Evolutionary conservation across 257 asterid genomes (phyloP).

Genomic region (Nicotiana sylvestris): DNA sequence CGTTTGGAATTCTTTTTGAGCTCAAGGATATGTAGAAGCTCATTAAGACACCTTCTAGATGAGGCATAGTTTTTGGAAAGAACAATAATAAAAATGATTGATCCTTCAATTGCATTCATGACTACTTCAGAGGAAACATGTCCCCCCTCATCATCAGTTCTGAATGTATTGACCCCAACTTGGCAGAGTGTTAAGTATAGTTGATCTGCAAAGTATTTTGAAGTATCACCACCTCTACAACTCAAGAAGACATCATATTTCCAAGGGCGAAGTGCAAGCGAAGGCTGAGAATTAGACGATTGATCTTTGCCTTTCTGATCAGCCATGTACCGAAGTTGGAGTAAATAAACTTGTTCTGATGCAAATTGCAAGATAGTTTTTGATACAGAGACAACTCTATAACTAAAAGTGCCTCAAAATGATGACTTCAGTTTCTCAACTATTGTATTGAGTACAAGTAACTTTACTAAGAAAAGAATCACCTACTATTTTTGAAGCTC

Average conservation of each 20-base stretch:
- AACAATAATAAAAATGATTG: background rate
- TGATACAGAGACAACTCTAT: too few species aligned
- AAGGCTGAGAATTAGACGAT: background rate
- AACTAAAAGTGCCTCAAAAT: too few species aligned
- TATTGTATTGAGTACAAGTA: too few species aligned
- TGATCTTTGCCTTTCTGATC: background rate
- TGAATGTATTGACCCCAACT: background rate
- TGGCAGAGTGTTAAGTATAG: background rate
- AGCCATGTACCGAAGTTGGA: background rate
- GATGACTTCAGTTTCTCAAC: too few species aligned
- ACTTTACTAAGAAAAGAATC: too few species aligned
- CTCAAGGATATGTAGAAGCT: background rate
- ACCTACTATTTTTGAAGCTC: too few species aligned
- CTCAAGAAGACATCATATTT: background rate
- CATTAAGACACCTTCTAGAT: background rate
- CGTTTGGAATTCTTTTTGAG: background rate
- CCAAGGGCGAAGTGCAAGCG: background rate
- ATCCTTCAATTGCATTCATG: background rate
- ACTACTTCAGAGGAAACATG: background rate
- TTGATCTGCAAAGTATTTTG: background rate
- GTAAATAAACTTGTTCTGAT: too few species aligned
- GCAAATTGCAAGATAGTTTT: background rate
- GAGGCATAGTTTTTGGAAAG: background rate
- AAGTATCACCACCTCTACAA: background rate
- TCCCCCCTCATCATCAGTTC: background rate